Evolutionary conservation across 2,329 filamentous ascomycete species (phyloP).

Genomic region (Mollisia scopiformis): DNA sequence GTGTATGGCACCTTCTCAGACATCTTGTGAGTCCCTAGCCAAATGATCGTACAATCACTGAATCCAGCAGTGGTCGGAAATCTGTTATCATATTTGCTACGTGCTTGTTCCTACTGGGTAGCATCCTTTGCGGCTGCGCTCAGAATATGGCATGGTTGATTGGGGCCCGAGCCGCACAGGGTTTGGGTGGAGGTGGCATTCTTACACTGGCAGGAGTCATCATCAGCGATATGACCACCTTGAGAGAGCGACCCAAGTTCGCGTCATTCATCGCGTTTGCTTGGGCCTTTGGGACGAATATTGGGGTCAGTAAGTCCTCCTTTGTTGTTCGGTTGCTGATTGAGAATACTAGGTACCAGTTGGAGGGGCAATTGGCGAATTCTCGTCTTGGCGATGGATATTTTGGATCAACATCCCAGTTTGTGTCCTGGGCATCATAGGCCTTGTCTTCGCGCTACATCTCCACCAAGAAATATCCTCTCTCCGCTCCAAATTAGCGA

Average conservation of each 20-base stretch:
- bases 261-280: constrained; percentile 34
- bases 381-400: constrained; percentile 34
- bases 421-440: constrained; percentile 7
- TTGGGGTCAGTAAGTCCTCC: constrained; percentile 9
- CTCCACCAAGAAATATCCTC: constrained; percentile 15
- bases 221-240: constrained; percentile 51
- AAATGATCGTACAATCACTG: not conserved
- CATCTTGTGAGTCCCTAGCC: constrained; percentile 14
- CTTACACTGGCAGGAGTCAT: constrained; percentile 49
- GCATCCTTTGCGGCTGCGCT: constrained; percentile 18
- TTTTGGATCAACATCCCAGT: constrained; percentile 29
- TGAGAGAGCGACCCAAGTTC: constrained; percentile 49
- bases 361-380: constrained; percentile 51
- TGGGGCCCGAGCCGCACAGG: constrained; percentile 34
- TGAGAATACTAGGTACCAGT: constrained; percentile 38
- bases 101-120: constrained; percentile 17
- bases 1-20: constrained; percentile 21
- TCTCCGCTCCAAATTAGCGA: constrained; percentile 38
- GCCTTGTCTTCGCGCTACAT: constrained; percentile 14
- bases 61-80: constrained; percentile 16
- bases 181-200: constrained; percentile 50
- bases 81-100: constrained; percentile 17
- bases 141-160: constrained; percentile 22
- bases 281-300: constrained; percentile 27
- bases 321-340: too few species aligned